Base-by-base conservation (phyloP, 352 stramenopile genomes). In the Ophiocytium majus region DNA sequence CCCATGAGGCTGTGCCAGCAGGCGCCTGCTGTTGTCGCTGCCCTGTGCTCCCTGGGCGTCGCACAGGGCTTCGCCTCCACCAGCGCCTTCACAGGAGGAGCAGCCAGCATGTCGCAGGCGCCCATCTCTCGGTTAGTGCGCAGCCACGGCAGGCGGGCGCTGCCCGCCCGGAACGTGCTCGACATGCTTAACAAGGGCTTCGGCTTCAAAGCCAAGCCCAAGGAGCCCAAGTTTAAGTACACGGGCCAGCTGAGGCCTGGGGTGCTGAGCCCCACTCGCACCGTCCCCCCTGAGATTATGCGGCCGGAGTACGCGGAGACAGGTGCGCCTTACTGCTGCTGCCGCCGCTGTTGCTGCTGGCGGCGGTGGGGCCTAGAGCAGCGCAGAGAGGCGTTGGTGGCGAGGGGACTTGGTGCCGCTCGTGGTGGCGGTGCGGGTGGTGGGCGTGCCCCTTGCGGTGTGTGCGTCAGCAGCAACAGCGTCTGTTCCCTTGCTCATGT, bases 261-360 rank as follows among this genome's bases (percentile, higher is more conserved):
- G 0, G 36, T 83, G 14, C 64, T 76, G 79, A 88, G 80, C 28
- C 80, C 80, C 17, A 79, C 28, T 23, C 84, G 84, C 35, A 34
- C 85, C 43, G 85, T 89, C n/a, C 85, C 85, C 36, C 36, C 81
- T 28, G 85, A 88, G 37, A 89, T 89, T 36, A 35, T 85, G 32
- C 31, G 66, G 82, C 82, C 85, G 64, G 85, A 89, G 57, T 89
- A 89, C 76, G 85, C 85, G 19, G 50, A 83, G 9, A 79, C 80
- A 35, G 85, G 85, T 19, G 36, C 82, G n/a, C n/a, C n/a, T n/a
- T n/a, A n/a, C n/a, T n/a, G n/a, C n/a, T n/a, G n/a, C 31, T 35
- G 63, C 63, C 63, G 32, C 63, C 0, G 23, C 23, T 74, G 1
- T 0, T 1, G 63, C 63, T 32, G 32, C 23, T 0, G 63, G 28